Evolutionary conservation across 164 flowering plant species (phyloP).

Genomic region (Cinnamomum micranthum): DNA sequence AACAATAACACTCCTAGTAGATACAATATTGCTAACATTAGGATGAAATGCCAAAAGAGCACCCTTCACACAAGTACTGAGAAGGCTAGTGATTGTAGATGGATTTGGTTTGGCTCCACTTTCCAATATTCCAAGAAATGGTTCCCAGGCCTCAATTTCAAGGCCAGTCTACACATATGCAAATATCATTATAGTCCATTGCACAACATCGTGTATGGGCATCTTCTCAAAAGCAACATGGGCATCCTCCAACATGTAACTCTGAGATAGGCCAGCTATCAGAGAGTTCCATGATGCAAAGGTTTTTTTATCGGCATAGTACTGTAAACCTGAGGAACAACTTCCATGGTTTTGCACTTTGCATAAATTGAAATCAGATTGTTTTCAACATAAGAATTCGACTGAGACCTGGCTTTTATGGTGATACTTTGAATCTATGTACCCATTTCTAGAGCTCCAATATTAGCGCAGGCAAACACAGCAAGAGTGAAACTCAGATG

Average conservation of each 20-base stretch:
- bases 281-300: constrained; percentile 37
- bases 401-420: constrained; percentile 28
- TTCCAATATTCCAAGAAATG: too few relatives aligned
- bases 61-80: too few relatives aligned
- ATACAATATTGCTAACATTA: too few relatives aligned
- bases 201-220: constrained; percentile 37
- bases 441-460: constrained; percentile 31
- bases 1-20: too few relatives aligned
- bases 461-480: constrained; percentile 36
- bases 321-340: constrained; percentile 28
- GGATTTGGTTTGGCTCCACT: too few relatives aligned
- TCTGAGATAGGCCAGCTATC: constrained; percentile 27
- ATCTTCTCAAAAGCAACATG: constrained; percentile 30
- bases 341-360: constrained; percentile 31
- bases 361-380: constrained; percentile 43
- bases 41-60: too few relatives aligned
- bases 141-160: too few relatives aligned
- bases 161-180: too few relatives aligned
- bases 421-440: constrained; percentile 32
- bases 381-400: constrained; percentile 34
- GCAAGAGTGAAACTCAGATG: constrained; percentile 36
- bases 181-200: too few relatives aligned
- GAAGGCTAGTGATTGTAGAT: too few relatives aligned
- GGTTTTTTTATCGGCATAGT: constrained; percentile 28
- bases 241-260: constrained; percentile 38